Evolutionary conservation across 2,329 filamentous ascomycete genomes (phyloP), one percentile per base, ranked within the genome.

Genomic region (Diaporthe aspalathi): DNA sequence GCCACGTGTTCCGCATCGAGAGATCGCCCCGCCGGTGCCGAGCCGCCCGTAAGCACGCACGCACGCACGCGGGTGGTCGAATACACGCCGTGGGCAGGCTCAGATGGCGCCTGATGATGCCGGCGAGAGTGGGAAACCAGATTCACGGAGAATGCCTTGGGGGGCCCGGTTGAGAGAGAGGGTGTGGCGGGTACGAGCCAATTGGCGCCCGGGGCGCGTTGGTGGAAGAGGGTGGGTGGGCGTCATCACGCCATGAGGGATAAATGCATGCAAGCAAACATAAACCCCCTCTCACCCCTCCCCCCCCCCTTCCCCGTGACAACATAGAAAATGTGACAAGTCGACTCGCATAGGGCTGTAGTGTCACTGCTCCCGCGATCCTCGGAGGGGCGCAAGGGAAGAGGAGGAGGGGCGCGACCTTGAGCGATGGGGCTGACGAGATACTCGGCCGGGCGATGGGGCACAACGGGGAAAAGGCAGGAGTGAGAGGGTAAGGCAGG

Each of bases 341-440:
- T 63, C 60, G 43, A 63, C 60, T 32, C 49, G 60, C 43, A 43
- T 63, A 63, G 60, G 60, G 60, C 60, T 63, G 60, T 49, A 49
- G 60, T 63, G 60, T 22, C 60, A 49, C 60, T 14, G 60, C 45
- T 60, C 43, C 60, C 27, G 29, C 60, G 60, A 49, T 49, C 43
- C 43, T 14, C 17, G 22, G 5, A 49, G 43, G 60, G 22, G 49
- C 60, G 43, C 60, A 50, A 27, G 43, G 60, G 57, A 8, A 17
- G n/a, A n/a, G n/a, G n/a, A n/a, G n/a, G n/a, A 2, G 9, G 22
- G 54, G 54, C 35, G 43, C 43, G 60, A 63, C 43, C n/a, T 63
- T 63, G 43, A 63, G 60, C 60, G 60, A 63, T 7, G 43, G 17
- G 24, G 60, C 60, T 63, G 60, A 63, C 60, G 60, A 63, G 60